These are phyloP conservation scores for Onygena corvina DNA, from an alignment of 2,329 filamentous ascomycete species.

Conservation along the genomic window DNA sequence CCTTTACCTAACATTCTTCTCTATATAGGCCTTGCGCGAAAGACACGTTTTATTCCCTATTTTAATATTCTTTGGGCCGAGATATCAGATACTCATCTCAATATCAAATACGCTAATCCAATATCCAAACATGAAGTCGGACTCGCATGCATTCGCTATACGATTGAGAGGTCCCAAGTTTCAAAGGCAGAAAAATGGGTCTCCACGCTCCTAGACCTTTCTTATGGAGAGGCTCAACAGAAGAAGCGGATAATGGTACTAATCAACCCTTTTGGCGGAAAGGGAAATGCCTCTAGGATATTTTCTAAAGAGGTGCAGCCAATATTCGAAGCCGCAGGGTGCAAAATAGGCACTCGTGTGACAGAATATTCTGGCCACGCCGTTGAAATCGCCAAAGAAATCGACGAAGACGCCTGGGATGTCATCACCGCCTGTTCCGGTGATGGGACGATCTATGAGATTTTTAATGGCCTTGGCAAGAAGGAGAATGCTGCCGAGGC, in stretches of 20 bases:
- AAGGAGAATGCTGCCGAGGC: conserved; percentile 63
- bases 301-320: conserved; percentile 68
- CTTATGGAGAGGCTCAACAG: conserved; percentile 58
- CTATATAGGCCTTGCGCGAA: not conserved
- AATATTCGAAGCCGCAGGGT: conserved; percentile 68
- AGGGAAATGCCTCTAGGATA: conserved; percentile 59
- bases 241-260: conserved; percentile 74
- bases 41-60: conserved; percentile 50
- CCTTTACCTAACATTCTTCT: not conserved
- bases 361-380: conserved; percentile 68
- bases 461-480: conserved; percentile 82
- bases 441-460: conserved; percentile 81
- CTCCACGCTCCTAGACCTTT: conserved; percentile 50
- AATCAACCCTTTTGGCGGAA: conserved; percentile 82
- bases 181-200: conserved; percentile 50
- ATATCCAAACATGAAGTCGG: conserved; percentile 49
- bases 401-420: conserved; percentile 73
- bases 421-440: conserved; percentile 81
- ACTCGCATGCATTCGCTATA: conserved; percentile 50
- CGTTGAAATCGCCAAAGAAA: conserved; percentile 57
- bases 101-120: conserved; percentile 59
- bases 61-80: conserved; percentile 80
- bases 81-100: conserved; percentile 47
- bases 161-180: conserved; percentile 42
- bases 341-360: conserved; percentile 59